These are phyloP conservation scores for Cyclostephanos tholiformis DNA, from an alignment of 108 stramenopile genomes.

Conservation along the genomic window DNA sequence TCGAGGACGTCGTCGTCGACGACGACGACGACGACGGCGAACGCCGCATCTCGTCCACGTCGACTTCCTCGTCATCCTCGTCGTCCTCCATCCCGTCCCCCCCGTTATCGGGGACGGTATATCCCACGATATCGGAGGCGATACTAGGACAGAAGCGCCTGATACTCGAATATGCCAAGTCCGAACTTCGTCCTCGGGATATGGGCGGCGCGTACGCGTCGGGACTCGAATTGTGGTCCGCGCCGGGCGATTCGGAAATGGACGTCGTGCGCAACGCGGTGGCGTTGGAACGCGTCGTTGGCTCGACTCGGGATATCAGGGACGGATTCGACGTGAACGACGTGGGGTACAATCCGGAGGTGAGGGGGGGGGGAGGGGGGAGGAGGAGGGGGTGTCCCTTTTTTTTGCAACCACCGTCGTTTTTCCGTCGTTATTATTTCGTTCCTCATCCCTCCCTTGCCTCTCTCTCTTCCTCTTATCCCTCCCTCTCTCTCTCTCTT, in stretches of 20 bases:
- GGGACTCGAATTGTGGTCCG: conserved; percentile 73
- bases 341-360: conserved; percentile 79
- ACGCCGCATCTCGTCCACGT: too few species aligned
- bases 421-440: not conserved
- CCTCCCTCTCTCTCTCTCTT: too few species aligned
- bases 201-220: conserved; percentile 68
- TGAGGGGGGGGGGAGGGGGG: not conserved
- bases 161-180: conserved; percentile 81
- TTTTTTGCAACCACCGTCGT: too few species aligned
- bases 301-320: conserved; percentile 54
- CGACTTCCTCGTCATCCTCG: conserved; percentile 6
- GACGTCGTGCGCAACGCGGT: conserved; percentile 82
- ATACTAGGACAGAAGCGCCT: conserved; percentile 77
- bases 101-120: conserved; percentile 33
- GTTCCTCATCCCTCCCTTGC: too few species aligned
- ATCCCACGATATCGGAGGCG: conserved; percentile 53
- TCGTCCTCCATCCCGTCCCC: too few species aligned
- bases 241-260: conserved; percentile 86
- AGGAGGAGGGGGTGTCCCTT: not conserved
- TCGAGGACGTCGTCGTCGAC: conserved; percentile 7
- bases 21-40: conserved; percentile 2
- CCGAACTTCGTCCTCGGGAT: conserved; percentile 76
- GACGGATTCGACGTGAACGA: conserved; percentile 59
- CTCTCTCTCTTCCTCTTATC: too few species aligned
- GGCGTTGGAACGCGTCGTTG: conserved; percentile 52